Conservation (phyloP, 2,329 filamentous ascomycete species). For the Colletotrichum sp. region DNA sequence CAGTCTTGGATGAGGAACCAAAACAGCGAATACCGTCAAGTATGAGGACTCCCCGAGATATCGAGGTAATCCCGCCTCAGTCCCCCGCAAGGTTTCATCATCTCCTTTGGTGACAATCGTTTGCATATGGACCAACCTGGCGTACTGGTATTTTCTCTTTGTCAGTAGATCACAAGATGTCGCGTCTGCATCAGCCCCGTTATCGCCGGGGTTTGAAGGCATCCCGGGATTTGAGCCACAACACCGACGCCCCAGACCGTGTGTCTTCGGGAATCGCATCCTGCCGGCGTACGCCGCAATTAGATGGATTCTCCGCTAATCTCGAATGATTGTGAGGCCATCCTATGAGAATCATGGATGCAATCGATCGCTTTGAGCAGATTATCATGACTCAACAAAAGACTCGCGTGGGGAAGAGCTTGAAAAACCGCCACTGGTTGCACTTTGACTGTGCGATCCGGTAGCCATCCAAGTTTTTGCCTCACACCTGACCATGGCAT, state of each 20-base stretch:
- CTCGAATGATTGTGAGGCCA: background rate
- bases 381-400: background rate
- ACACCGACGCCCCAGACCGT: background rate
- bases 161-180: background rate
- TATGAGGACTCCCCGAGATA: background rate
- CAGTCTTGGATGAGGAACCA: background rate
- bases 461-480: background rate
- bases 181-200: background rate
- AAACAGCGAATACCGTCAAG: background rate
- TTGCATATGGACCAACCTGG: background rate
- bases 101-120: background rate
- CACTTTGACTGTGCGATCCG: background rate
- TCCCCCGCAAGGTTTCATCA: background rate
- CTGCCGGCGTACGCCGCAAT: background rate
- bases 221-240: constrained; percentile 23
- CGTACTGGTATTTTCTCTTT: background rate
- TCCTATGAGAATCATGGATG: background rate
- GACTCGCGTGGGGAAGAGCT: background rate
- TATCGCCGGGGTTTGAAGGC: constrained; percentile 22
- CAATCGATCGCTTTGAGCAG: background rate
- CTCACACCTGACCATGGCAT: background rate
- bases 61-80: background rate
- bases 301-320: background rate
- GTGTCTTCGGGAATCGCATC: background rate
- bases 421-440: background rate